phyloP scores from a whole-genome alignment of 2,329 filamentous ascomycete species.

The Sclerotinia glacialis region DNA sequence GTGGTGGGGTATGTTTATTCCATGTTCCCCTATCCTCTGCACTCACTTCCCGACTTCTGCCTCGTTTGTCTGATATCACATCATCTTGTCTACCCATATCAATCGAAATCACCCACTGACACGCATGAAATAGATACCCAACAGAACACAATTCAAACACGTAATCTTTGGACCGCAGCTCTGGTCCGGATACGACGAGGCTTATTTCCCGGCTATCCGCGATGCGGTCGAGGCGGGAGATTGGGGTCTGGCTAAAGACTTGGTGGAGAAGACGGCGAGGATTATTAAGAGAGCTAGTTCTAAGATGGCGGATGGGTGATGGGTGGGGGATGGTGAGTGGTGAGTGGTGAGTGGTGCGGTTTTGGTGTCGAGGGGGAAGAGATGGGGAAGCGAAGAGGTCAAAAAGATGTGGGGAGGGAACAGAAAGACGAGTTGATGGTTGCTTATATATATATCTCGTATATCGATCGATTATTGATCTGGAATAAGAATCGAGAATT shows the following conservation, averaged over 20 bases:
- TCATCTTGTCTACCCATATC: not conserved
- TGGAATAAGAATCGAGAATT: no score
- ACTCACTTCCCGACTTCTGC: no score
- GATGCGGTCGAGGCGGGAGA: conserved; percentile 73
- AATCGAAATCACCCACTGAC: not conserved
- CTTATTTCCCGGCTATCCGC: conserved; percentile 78
- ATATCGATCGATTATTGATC: no score
- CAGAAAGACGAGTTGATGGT: no score
- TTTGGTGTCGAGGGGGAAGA: not conserved
- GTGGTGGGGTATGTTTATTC: conserved; percentile 65
- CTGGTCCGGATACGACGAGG: conserved; percentile 67
- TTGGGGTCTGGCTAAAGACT: conserved; percentile 64
- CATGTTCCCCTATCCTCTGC: not conserved
- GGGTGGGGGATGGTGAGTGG: not conserved
- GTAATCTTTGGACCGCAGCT: conserved; percentile 80
- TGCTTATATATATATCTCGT: no score
- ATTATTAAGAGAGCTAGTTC: conserved; percentile 60
- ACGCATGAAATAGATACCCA: conserved; percentile 62
- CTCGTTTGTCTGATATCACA: not conserved
- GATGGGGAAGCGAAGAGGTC: not conserved
- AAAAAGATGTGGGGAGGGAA: not conserved
- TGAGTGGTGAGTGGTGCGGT: no score
- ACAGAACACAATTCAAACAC: conserved; percentile 91
- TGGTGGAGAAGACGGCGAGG: conserved; percentile 68
- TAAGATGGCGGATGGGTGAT: conserved; percentile 25